phyloP scores from a whole-genome alignment of 306 rosid genomes.

The Lablab purpureus region DNA sequence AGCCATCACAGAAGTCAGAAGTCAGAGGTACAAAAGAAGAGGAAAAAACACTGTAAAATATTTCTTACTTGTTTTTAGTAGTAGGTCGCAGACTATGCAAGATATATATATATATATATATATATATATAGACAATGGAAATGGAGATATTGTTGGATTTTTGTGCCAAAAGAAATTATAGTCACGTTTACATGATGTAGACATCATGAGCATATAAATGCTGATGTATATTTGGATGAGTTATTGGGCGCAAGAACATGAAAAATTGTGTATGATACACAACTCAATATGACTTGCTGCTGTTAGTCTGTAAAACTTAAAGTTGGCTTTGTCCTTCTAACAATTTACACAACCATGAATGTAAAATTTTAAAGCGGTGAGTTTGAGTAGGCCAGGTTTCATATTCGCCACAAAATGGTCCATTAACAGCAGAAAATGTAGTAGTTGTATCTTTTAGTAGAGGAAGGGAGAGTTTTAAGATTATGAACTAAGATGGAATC shows the following conservation, averaged over 20 bases:
- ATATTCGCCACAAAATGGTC: background rate
- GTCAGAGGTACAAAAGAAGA: background rate
- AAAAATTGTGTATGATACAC: background rate
- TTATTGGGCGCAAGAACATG: background rate
- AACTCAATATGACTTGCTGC: background rate
- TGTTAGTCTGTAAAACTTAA: background rate
- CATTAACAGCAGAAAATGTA: background rate
- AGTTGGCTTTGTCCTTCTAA: background rate
- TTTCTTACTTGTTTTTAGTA: background rate
- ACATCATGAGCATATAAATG: background rate
- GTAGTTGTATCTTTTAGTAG: too few relatives aligned
- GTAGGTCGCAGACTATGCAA: constrained; percentile 3
- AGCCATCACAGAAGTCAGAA: background rate
- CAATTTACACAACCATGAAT: background rate
- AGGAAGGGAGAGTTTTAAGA: too few relatives aligned
- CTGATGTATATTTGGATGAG: background rate
- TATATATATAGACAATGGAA: background rate
- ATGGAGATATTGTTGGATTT: background rate
- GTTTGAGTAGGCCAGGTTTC: background rate
- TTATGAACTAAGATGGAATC: too few relatives aligned
- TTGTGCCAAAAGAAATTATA: background rate
- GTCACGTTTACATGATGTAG: background rate
- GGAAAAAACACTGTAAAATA: background rate
- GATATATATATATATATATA: too few relatives aligned
- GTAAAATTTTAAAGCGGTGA: background rate